Percentiles rank a stretch among this genome's conserved stretches.
These are phyloP conservation scores for Vararia minispora DNA, from an alignment of 768 basidiomycete genomes.

Conservation along the genomic window DNA sequence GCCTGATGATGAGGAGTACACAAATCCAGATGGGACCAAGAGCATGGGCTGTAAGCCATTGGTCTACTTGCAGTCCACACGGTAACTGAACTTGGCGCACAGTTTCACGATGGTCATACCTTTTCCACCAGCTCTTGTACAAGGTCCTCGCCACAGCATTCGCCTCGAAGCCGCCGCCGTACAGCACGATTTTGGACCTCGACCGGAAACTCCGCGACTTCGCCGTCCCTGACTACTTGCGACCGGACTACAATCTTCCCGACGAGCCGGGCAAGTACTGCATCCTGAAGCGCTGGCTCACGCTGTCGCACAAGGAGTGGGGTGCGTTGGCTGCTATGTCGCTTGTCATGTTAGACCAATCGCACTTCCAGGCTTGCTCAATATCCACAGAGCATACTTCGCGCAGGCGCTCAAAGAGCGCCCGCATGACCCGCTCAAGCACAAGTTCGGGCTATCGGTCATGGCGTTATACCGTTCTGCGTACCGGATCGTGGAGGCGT, in stretches of 20 bases:
- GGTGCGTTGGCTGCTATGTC: slow-evolving; percentile 12
- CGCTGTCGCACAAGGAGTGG: slow-evolving; percentile 19
- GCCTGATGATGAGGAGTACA: slow-evolving; percentile 7
- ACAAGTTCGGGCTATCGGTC: slow-evolving; percentile 58
- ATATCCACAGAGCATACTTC: slow-evolving; percentile 59
- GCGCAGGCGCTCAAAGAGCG: slow-evolving; percentile 53
- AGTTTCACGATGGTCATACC: slow-evolving; percentile 45
- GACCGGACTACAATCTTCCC: slow-evolving; percentile 17
- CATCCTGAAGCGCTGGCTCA: slow-evolving; percentile 11
- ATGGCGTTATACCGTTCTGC: slow-evolving; percentile 64
- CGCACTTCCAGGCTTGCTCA: slow-evolving; percentile 36
- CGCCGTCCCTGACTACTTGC: slow-evolving; percentile 35
- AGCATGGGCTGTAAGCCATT: slow-evolving; percentile 7
- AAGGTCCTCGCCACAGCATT: slow-evolving; percentile 21
- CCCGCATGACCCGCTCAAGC: slow-evolving; percentile 43
- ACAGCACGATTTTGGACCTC: slow-evolving; percentile 40
- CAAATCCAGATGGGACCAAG: slow-evolving; percentile 3
- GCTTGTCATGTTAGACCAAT: slow-evolving; percentile 6
- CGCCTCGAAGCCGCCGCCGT: slow-evolving; percentile 35
- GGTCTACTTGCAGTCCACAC: background rate
- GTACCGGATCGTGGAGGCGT: slow-evolving; percentile 47
- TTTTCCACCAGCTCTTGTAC: slow-evolving; percentile 39
- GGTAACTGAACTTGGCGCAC: background rate
- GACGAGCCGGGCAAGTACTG: slow-evolving; percentile 1
- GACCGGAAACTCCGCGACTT: slow-evolving; percentile 56